Evolutionary conservation across 371 early-diverging fungal genomes (phyloP), one percentile per base, ranked within the genome.

Genomic region (Apophysomyces trapeziformis): DNA sequence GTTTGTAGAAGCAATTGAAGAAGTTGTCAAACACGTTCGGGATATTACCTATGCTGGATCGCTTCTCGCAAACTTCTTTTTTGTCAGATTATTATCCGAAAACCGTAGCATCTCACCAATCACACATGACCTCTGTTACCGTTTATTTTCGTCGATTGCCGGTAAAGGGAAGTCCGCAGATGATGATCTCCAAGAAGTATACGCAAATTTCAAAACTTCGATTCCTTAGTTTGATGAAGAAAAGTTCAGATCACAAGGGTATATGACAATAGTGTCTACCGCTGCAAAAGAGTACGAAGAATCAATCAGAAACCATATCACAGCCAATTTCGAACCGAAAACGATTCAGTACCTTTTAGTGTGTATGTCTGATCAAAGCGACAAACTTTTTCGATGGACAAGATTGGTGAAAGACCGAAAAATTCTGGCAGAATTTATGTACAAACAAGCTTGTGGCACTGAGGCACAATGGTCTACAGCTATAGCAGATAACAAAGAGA

Each of bases 111-210:
- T 47, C 16, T 21, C n/a, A 16, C 47, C n/a, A 4, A 47, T 47
- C 16, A 47, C 47, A 1, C 47, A 47, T 16, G 7, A 47, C 1
- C 47, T 47, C 16, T 47, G 47, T n/a, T 47, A 47, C 18, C n/a
- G 16, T 47, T 14, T 47, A 47, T 47, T 47, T 16, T 47, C 47
- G n/a, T 47, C 21, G 47, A 47, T 47, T n/a, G 47, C 21, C 13
- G 47, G 47, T 18, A 11, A n/a, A 13, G 47, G 47, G 16, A 47
- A 21, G 5, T 7, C 11, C n/a, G 7, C 47, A 16, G 47, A 41
- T 41, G 41, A 7, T 11, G 41, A 7, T 41, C 13, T 41, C 8
- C 13, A 41, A 41, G 0, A 41, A 41, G 13, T 13, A 41, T 41
- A 13, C 41, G 41, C 8, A 41, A 41, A 8, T 8, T 41, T 41